A percentile compares a stretch with the other conserved stretches of the same genome.
Conservation (phyloP, 257 asterid species). For the Primulina tabacum region DNA sequence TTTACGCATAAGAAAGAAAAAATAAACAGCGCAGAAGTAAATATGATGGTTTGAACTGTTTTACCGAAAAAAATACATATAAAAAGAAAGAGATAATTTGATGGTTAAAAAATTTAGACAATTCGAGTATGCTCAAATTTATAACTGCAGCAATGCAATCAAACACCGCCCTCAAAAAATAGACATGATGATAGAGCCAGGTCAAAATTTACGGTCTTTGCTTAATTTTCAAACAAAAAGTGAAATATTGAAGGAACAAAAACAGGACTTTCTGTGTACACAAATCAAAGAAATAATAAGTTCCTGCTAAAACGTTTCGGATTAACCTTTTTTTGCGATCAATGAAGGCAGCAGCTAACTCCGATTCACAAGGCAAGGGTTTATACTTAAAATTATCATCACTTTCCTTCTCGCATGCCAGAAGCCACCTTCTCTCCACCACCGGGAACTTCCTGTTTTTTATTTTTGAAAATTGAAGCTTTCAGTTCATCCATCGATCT, state of each 20-base stretch:
- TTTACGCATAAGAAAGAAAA: neutral
- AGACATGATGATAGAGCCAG: neutral
- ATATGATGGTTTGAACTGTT: neutral
- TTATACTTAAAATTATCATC: constrained; percentile 35
- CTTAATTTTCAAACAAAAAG: neutral
- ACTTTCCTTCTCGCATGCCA: constrained; percentile 48
- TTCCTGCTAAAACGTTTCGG: constrained; percentile 1
- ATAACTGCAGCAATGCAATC: neutral
- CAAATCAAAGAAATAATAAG: constrained; percentile 5
- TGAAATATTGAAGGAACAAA: neutral
- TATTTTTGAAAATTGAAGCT: constrained; percentile 4
- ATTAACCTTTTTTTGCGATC: constrained; percentile 72
- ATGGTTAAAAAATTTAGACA: neutral
- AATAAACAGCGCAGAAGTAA: neutral
- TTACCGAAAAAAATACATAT: too few species aligned
- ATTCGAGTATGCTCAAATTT: neutral
- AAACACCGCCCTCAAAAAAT: neutral
- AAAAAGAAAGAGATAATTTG: neutral
- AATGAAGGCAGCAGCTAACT: constrained; percentile 66
- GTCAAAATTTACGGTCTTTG: neutral
- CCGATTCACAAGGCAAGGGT: constrained; percentile 56
- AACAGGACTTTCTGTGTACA: neutral
- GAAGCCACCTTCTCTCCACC: constrained; percentile 93
- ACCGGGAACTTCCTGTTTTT: constrained; percentile 76
- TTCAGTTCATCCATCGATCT: constrained; percentile 21